A percentile compares a stretch with the other conserved stretches of the same genome.
Evolutionary conservation across 2,329 filamentous ascomycete genomes (phyloP).

Genomic region (Exutisphaerella laricina): DNA sequence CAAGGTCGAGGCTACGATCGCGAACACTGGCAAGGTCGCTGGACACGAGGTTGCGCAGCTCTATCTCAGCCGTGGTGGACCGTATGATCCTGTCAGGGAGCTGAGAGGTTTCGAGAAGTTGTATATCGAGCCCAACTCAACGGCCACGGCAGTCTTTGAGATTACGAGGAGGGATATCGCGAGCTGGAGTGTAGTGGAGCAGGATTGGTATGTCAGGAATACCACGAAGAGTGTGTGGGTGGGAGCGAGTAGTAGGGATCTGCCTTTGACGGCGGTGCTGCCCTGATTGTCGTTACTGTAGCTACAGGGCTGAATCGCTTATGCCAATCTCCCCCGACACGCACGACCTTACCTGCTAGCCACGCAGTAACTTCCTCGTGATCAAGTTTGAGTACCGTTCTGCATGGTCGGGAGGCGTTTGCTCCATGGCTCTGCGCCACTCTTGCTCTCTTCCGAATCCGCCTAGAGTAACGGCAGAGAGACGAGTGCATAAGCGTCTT

Average conservation of each 20-base stretch:
- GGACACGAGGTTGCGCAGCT: conserved; percentile 52
- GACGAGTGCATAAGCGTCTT: no score
- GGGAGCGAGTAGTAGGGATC: conserved; percentile 52
- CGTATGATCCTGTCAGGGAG: conserved; percentile 39
- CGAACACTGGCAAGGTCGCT: conserved; percentile 46
- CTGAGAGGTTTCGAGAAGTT: conserved; percentile 34
- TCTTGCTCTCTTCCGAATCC: no score
- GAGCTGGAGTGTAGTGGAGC: conserved; percentile 45
- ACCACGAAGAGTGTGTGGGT: conserved; percentile 55
- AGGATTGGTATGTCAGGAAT: conserved; percentile 53
- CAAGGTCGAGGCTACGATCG: conserved; percentile 59
- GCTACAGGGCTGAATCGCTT: no score
- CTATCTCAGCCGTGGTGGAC: conserved; percentile 47
- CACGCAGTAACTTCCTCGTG: no score
- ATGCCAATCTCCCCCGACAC: no score
- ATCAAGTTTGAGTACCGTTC: no score
- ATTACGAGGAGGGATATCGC: conserved; percentile 44
- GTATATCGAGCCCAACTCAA: conserved; percentile 27
- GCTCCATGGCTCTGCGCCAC: no score
- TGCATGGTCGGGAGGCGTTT: no score
- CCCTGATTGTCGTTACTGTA: no score
- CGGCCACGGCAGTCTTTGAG: conserved; percentile 32
- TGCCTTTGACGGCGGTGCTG: conserved; percentile 33
- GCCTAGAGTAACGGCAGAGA: no score
- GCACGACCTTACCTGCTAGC: no score